Evolutionary conservation across 768 basidiomycete species (phyloP), one percentile per base, ranked within the genome.

Genomic region (Lentinula guzmanii): DNA sequence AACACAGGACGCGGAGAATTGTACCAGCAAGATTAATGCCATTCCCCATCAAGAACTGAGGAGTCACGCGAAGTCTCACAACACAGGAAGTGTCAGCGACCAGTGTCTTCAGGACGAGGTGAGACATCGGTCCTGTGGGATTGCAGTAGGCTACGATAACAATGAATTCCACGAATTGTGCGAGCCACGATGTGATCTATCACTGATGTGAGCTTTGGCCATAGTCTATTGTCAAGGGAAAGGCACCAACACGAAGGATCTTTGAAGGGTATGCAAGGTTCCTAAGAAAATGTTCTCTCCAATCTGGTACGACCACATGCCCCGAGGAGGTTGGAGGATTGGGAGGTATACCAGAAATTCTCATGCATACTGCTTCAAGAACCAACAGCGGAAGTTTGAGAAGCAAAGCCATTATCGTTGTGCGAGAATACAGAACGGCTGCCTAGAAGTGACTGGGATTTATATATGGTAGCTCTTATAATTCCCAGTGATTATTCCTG

Each of bases 301-400:
- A 76, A 52, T 74, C 70, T 21, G 72, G 73, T 51, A 75, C 65
- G 18, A 52, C 34, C 8, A 62, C 2, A 15, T 66, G 65, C 16
- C 63, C 67, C 13, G 55, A 48, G 1, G 70, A 65, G 1, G 61
- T 54, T 2, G 70, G 67, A n/a, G 66, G 67, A 41, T 76, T 77
- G 2, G 70, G 78, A 2, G 77, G 75, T 35, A 70, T 76, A 43
- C 71, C 71, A n/a, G 71, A 71, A 43, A 75, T 62, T 45, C 69
- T 70, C 73, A 79, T 77, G 58, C 71, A 72, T 45, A 76, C 39
- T 10, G 73, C 74, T 18, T 76, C 70, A 6, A 68, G 46, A 28
- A 77, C 61, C 33, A 74, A 67, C 63, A 79, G 65, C 2, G 76
- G 76, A 9, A 78, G 63, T 43, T 75, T 77, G 50, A 71, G 42